Evolutionary conservation across 805 yeast genomes (phyloP).

Genomic region (Kuraishia piskuri): DNA sequence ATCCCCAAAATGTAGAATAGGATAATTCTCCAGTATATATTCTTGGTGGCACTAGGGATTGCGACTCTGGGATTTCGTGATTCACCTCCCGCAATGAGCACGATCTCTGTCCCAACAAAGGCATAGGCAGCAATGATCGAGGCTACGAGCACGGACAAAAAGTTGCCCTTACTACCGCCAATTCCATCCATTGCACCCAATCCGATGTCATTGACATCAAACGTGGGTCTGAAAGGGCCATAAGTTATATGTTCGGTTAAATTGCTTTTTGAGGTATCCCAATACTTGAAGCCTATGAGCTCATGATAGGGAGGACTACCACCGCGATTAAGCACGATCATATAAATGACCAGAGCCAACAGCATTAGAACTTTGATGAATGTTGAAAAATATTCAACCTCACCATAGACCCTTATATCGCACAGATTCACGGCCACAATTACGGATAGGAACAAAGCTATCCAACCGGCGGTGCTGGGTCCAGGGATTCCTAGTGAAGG

Average conservation of each 20-base stretch:
- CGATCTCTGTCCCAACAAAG: slow-evolving; percentile 76
- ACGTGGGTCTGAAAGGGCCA: slow-evolving; percentile 70
- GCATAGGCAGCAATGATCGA: slow-evolving; percentile 63
- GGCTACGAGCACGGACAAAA: slow-evolving; percentile 54
- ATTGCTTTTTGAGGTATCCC: slow-evolving; percentile 50
- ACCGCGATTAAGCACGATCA: slow-evolving; percentile 60
- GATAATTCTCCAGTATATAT: slow-evolving; percentile 65
- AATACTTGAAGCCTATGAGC: slow-evolving; percentile 58
- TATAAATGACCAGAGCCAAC: slow-evolving; percentile 46
- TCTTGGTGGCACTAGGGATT: slow-evolving; percentile 66
- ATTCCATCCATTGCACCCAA: slow-evolving; percentile 45
- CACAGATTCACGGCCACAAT: slow-evolving; percentile 46
- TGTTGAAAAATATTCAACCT: slow-evolving; percentile 58
- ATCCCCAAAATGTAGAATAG: slow-evolving; percentile 58
- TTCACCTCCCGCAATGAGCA: slow-evolving; percentile 79
- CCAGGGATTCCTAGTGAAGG: slow-evolving; percentile 42
- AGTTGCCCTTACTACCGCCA: slow-evolving; percentile 51
- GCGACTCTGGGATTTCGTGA: slow-evolving; percentile 75
- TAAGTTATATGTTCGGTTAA: slow-evolving; percentile 38
- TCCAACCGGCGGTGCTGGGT: slow-evolving; percentile 57
- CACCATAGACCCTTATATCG: slow-evolving; percentile 69
- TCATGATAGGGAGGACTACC: slow-evolving; percentile 34
- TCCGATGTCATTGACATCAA: slow-evolving; percentile 57
- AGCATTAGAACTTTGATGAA: slow-evolving; percentile 46
- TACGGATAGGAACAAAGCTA: slow-evolving; percentile 44